A percentile compares a stretch with the other conserved stretches of the same genome.
These are phyloP conservation scores for Aspergillus fumigatiaffinis DNA, from an alignment of 2,329 filamentous ascomycete species.

Conservation along the genomic window DNA sequence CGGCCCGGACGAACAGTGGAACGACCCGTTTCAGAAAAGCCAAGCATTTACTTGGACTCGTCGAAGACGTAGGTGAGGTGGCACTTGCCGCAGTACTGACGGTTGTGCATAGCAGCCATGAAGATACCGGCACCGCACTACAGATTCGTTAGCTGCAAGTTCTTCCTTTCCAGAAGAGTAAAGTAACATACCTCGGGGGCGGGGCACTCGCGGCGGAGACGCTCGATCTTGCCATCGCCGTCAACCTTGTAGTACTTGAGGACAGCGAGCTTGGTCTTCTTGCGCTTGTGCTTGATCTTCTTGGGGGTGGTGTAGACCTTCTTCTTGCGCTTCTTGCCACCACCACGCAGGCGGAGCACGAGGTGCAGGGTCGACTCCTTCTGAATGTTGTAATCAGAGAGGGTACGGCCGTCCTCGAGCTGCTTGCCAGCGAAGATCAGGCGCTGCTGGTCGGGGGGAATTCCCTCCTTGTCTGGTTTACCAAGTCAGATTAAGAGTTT, in stretches of 20 bases:
- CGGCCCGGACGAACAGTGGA: slow-evolving; percentile 11
- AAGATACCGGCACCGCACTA: slow-evolving; percentile 99
- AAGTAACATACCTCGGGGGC: slow-evolving; percentile 68
- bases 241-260: slow-evolving; percentile 99
- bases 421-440: slow-evolving; percentile 99
- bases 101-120: slow-evolving; percentile 99
- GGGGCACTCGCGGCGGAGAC: slow-evolving; percentile 96
- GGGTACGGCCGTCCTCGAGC: slow-evolving; percentile 98
- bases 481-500: background rate
- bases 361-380: slow-evolving; percentile 99
- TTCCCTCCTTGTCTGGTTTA: slow-evolving; percentile 96
- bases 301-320: slow-evolving; percentile 99
- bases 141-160: slow-evolving; percentile 6
- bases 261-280: slow-evolving; percentile 99
- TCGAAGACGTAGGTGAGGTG: slow-evolving; percentile 70
- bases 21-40: slow-evolving; percentile 9
- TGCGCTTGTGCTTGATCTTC: slow-evolving; percentile 99
- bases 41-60: slow-evolving; percentile 53
- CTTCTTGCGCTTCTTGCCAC: slow-evolving; percentile 99
- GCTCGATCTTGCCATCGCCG: slow-evolving; percentile 99
- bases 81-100: slow-evolving; percentile 86
- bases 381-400: slow-evolving; percentile 99
- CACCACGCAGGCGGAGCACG: slow-evolving; percentile 96
- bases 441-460: slow-evolving; percentile 98
- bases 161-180: slow-evolving; percentile 32